These are phyloP conservation scores for Akanthomyces muscarius DNA, from an alignment of 2,329 filamentous ascomycete species.

Conservation along the genomic window DNA sequence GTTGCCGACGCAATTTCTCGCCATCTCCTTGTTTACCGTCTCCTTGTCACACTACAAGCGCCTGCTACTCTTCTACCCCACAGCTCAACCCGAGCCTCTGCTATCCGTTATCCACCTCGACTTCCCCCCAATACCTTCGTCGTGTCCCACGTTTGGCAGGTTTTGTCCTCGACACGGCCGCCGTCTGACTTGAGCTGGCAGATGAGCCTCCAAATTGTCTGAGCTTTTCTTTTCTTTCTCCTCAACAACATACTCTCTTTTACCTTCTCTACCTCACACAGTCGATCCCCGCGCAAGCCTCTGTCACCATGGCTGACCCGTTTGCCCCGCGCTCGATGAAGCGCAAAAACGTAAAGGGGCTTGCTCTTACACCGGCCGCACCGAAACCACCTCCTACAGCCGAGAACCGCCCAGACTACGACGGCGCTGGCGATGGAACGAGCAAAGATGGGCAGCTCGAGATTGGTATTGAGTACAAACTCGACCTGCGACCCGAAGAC, in stretches of 20 bases:
- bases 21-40: neutral
- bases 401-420: constrained; percentile 61
- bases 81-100: constrained; percentile 12
- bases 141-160: constrained; percentile 9
- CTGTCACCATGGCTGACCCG: constrained; percentile 53
- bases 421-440: constrained; percentile 55
- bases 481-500: constrained; percentile 89
- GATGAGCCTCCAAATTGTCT: constrained; percentile 6
- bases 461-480: constrained; percentile 94
- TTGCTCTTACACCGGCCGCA: constrained; percentile 76
- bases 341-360: constrained; percentile 97
- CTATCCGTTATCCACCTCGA: constrained; percentile 11
- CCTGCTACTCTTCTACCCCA: constrained; percentile 15
- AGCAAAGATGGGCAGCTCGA: constrained; percentile 66
- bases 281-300: neutral
- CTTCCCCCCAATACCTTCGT: constrained; percentile 11
- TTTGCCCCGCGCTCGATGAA: constrained; percentile 81
- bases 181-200: constrained; percentile 11
- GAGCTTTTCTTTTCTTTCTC: neutral
- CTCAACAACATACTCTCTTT: constrained; percentile 5
- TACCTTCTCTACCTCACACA: constrained; percentile 8
- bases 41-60: constrained; percentile 6
- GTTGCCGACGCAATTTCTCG: neutral
- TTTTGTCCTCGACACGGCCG: constrained; percentile 12
- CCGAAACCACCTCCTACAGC: constrained; percentile 69